Evolutionary conservation across 768 basidiomycete genomes (phyloP).

Genomic region (Suillus variegatus): DNA sequence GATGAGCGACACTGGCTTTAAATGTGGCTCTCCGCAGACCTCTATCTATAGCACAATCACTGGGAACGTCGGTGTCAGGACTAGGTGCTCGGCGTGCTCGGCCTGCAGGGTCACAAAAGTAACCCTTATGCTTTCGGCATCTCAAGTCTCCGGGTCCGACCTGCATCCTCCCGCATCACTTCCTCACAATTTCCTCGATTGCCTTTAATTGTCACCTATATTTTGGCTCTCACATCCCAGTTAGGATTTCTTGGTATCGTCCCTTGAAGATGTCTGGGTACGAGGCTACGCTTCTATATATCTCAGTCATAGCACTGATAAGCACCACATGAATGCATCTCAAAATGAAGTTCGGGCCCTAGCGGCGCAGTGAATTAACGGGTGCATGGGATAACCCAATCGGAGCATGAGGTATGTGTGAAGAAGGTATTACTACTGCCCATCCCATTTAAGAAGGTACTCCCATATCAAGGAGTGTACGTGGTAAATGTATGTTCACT

Average conservation of each 20-base stretch:
- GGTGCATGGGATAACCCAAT: neutral
- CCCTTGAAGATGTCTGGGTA: neutral
- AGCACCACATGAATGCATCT: neutral
- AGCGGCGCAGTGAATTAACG: neutral
- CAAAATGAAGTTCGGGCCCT: neutral
- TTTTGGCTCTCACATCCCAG: neutral
- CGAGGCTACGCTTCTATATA: neutral
- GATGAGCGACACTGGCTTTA: neutral
- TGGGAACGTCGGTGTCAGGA: neutral
- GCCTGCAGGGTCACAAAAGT: too few relatives aligned
- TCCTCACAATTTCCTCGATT: neutral
- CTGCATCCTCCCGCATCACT: neutral
- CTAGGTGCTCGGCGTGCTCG: too few relatives aligned
- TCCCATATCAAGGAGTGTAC: conserved; percentile 12
- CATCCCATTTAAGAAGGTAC: neutral
- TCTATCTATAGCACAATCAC: neutral
- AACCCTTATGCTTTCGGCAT: neutral
- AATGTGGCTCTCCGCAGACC: neutral
- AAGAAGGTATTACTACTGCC: neutral
- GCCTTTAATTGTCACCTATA: neutral
- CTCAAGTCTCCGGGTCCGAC: neutral
- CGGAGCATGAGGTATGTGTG: neutral
- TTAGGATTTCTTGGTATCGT: neutral
- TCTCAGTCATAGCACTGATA: neutral
- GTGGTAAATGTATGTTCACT: conserved; percentile 25